Evolutionary conservation across 257 asterid species (phyloP), one percentile per base, ranked within the genome.

Genomic region (Plantago ovata): DNA sequence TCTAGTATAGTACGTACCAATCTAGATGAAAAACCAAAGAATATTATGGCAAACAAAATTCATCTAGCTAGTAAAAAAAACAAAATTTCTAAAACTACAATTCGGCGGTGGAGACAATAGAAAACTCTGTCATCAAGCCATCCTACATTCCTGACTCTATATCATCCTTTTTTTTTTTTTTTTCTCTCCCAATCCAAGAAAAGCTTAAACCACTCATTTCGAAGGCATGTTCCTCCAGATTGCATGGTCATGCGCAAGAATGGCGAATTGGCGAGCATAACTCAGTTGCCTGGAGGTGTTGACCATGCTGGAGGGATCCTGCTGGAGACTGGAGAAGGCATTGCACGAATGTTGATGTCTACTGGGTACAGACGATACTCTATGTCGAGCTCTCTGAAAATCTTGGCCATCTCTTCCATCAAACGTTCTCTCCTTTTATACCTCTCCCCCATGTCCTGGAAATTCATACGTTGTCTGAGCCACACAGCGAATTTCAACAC

Each of bases 401-500:
- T 71, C 58, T 88, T 82, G n/a, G 77, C 65, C 86, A 85, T 70
- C 64, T 92, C 95, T 54, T 85, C 93, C 12, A 82, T 64, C 75
- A 92, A 47, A 46, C 70, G 47, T 6, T 83, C 95, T 61, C 98
- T 70, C 65, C 96, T 79, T 42, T 56, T 65, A 77, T 80, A 92
- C 67, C 50, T 88, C 61, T 83, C 87, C 11, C 81, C 85, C 84
- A 81, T 79, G 62, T 92, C 87, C 56, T 92, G 98, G 64, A 80
- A 84, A 66, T 92, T 92, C 85, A 92, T 84, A 16, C 80, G 73
- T 65, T 92, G 98, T 44, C 98, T 77, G 58, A 81, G 1, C 98
- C 98, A 92, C 0, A 92, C 85, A 1, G 94, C 77, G 61, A 92
- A 20, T 60, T 71, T 81, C 69, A 92, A 22, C 58, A 50, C 64